These are phyloP conservation scores for Aspergillus udagawae DNA, from an alignment of 2,329 filamentous ascomycete species.

Conservation along the genomic window DNA sequence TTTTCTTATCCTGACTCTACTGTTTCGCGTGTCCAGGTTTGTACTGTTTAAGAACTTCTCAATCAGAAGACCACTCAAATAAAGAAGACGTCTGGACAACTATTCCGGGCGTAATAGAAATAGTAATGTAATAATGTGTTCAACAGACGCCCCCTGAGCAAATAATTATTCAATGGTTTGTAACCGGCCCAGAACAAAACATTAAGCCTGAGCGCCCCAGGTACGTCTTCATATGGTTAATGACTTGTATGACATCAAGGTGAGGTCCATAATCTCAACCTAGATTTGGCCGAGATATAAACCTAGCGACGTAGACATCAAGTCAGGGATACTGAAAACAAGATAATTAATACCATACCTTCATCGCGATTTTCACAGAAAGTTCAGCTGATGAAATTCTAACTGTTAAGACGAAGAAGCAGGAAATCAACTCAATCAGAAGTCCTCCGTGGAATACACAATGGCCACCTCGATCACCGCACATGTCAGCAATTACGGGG, in stretches of 20 bases:
- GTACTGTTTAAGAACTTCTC: too few species aligned
- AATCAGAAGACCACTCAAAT: too few species aligned
- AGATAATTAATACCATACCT: neutral
- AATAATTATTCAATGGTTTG: neutral
- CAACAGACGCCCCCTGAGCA: neutral
- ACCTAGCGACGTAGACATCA: neutral
- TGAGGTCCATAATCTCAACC: too few species aligned
- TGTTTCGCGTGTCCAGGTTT: too few species aligned
- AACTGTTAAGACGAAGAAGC: neutral
- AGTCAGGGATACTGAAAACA: too few species aligned
- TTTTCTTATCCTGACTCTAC: too few species aligned
- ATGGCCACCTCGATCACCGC: neutral
- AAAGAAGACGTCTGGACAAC: too few species aligned
- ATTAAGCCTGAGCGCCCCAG: neutral
- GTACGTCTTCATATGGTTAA: neutral
- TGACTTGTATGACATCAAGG: neutral
- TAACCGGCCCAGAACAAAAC: neutral
- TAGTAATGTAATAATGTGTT: too few species aligned
- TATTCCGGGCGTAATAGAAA: too few species aligned
- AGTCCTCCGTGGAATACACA: neutral
- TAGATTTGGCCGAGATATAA: neutral
- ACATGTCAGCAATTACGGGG: neutral
- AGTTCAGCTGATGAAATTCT: neutral
- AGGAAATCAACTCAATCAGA: neutral
- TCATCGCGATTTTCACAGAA: neutral